Base-by-base conservation (phyloP, 2,329 filamentous ascomycete genomes). In the Aspergillus floridensis region DNA sequence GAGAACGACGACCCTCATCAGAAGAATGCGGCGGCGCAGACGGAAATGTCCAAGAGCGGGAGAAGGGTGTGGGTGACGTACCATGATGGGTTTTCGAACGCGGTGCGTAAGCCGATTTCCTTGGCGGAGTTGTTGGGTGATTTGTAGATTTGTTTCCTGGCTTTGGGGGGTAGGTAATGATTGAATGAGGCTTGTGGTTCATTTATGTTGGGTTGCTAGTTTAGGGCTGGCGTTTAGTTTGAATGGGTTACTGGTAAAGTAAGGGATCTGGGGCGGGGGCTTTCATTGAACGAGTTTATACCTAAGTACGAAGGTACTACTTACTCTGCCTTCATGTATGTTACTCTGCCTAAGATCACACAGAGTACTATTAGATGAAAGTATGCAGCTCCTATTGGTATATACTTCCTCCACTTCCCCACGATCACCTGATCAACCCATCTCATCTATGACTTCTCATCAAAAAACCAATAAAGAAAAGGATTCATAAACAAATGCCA, bases 1-100 rank as follows among this genome's bases (percentile, higher is more conserved):
- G 78, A 72, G 11, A 57, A 61, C 59, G 56, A 67, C 66, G 61
- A 76, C 64, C 56, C 64, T 5, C 38, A 44, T 2, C 14, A n/a
- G 16, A 41, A n/a, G 38, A 41, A 41, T 6, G 38, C 38, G 56
- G 49, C 55, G 6, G 56, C 53, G 24, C 61, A 63, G 52, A 71
- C 67, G 56, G 77, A 76, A 61, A 64, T 72, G 48, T 71, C 67
- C 5, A 73, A 73, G 57, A 68, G 71, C 58, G 83, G 83, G 51
- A 82, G 81, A 53, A 85, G 88, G 67, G 89, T 93, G 4, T 96
- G 92, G 92, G 87, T 96, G 47, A 93, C 86, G 63, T 97, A 88
- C 74, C 88, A 96, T 69, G 93, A 97, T 77, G 93, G 93, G 0
- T 87, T 92, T 72, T 95, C 92, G 58, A 96, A 97, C 81, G 93